Conservation (phyloP, 495 filamentous ascomycete genomes). For the Neurospora sp. region DNA sequence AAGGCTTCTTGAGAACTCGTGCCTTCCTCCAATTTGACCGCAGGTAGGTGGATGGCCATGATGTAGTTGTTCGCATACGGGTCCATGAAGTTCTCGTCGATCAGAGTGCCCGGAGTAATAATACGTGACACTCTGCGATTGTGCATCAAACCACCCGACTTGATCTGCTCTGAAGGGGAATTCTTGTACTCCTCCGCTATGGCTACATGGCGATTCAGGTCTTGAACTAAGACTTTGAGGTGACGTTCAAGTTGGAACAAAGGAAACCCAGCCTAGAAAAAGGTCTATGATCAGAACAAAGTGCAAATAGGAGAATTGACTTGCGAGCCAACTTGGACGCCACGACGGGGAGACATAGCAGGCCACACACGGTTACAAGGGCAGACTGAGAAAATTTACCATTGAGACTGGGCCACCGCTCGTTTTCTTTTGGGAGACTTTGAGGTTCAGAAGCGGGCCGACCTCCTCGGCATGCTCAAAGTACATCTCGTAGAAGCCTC, state of each 20-base stretch:
- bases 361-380: neutral
- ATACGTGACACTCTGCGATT: constrained; percentile 77
- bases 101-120: constrained; percentile 87
- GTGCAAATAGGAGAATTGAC: neutral
- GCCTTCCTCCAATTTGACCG: constrained; percentile 1
- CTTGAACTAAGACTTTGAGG: constrained; percentile 85
- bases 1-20: constrained; percentile 2
- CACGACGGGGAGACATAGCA: neutral
- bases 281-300: constrained; percentile 20
- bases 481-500: constrained; percentile 95
- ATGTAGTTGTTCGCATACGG: constrained; percentile 87
- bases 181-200: constrained; percentile 87
- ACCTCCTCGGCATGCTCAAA: constrained; percentile 87
- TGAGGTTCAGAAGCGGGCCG: constrained; percentile 77
- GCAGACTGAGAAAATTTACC: constrained; percentile 36
- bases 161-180: constrained; percentile 52
- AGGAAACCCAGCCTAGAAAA: constrained; percentile 72
- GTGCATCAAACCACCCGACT: constrained; percentile 66
- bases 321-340: neutral
- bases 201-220: constrained; percentile 81
- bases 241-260: constrained; percentile 85
- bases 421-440: constrained; percentile 72
- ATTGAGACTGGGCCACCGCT: constrained; percentile 67
- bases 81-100: constrained; percentile 96
- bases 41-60: constrained; percentile 55